Percentiles rank a stretch among this genome's conserved stretches.
Conservation (phyloP, 2,329 filamentous ascomycete genomes). For the Berkeleyomyces rouxiae region DNA sequence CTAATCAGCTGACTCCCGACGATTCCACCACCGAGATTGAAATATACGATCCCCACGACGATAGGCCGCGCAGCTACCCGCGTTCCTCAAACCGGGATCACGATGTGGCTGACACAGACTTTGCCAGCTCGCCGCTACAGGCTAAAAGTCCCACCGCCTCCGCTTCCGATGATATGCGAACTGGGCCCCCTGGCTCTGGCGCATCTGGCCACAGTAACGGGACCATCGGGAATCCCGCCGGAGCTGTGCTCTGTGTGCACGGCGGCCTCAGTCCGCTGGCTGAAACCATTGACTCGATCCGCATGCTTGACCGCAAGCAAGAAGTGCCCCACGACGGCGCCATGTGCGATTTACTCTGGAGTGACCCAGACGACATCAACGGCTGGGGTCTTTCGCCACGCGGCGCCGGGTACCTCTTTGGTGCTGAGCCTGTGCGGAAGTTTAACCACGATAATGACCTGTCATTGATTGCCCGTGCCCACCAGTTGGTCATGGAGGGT, state of each 20-base stretch:
- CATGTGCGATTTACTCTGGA: constrained; percentile 98
- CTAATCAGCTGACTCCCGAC: constrained; percentile 40
- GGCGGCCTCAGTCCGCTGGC: constrained; percentile 83
- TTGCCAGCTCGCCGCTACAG: constrained; percentile 4
- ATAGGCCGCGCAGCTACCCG: constrained; percentile 38
- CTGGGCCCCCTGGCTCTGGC: constrained; percentile 63
- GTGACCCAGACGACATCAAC: constrained; percentile 93
- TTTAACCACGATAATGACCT: constrained; percentile 95
- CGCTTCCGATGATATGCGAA: constrained; percentile 17
- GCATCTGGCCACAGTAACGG: constrained; percentile 54
- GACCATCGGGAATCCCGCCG: constrained; percentile 49
- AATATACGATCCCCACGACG: constrained; percentile 70
- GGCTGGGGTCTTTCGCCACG: constrained; percentile 91
- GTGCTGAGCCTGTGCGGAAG: constrained; percentile 82
- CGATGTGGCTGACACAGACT: not conserved
- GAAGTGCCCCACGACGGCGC: constrained; percentile 96
- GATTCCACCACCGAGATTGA: constrained; percentile 80
- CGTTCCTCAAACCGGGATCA: not conserved
- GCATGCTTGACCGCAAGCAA: constrained; percentile 87
- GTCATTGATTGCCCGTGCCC: constrained; percentile 78
- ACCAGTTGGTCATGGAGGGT: constrained; percentile 97
- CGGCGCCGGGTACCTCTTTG: constrained; percentile 89
- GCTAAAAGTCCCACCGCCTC: constrained; percentile 17
- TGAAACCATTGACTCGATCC: constrained; percentile 88
- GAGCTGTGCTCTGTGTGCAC: constrained; percentile 88